A percentile compares a stretch with the other conserved stretches of the same genome.
Conservation (phyloP, 2,329 filamentous ascomycete species). For the Fusarium sp. region DNA sequence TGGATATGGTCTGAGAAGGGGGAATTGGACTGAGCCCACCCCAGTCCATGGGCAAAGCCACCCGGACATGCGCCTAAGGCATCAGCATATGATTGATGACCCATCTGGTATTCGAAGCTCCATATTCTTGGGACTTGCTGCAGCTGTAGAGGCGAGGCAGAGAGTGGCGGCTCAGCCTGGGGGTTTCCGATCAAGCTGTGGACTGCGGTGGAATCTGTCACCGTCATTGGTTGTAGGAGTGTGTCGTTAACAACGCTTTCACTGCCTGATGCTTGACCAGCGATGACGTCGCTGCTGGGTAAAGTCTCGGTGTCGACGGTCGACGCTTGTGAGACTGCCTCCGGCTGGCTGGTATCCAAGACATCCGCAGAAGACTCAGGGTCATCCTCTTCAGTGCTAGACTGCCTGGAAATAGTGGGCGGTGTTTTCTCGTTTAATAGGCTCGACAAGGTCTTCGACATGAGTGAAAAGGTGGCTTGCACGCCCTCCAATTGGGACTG, state of each 20-base stretch:
- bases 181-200: not conserved
- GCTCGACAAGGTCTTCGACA: not conserved
- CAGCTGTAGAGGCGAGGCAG: not conserved
- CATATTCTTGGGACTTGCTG: conserved; percentile 1
- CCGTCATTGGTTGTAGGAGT: not conserved
- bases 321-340: not conserved
- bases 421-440: not conserved
- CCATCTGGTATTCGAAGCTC: conserved; percentile 2
- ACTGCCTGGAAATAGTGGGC: not conserved
- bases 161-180: not conserved
- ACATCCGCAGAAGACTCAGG: not conserved
- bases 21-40: not conserved
- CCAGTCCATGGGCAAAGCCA: not conserved
- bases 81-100: not conserved
- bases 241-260: not conserved
- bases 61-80: not conserved
- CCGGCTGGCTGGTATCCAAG: not conserved
- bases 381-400: not conserved
- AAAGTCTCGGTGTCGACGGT: not conserved
- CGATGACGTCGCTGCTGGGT: not conserved
- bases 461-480: not conserved
- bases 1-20: not conserved
- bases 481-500: not conserved
- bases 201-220: not conserved
- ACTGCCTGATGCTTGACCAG: not conserved